Conservation (phyloP, 768 basidiomycete species). For the Termitomyces sp. region DNA sequence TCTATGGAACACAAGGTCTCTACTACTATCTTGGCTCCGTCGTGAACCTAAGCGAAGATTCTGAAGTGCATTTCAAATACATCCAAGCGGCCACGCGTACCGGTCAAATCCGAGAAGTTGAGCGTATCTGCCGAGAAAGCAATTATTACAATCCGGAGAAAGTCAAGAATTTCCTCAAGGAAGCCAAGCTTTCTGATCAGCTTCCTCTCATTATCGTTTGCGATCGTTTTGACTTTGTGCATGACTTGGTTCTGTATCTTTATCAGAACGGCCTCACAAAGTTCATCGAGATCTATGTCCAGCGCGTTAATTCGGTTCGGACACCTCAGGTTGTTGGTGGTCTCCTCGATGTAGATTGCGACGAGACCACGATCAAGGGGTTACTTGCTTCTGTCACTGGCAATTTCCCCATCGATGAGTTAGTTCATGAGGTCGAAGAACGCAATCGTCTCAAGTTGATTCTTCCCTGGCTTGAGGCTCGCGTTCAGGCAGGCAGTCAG, state of each 20-base stretch:
- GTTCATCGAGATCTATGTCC: conserved; percentile 99
- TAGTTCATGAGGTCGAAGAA: conserved; percentile 95
- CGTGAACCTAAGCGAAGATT: conserved; percentile 93
- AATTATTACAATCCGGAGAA: conserved; percentile 99
- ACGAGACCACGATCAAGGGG: conserved; percentile 91
- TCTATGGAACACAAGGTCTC: conserved; percentile 45
- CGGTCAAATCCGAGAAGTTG: conserved; percentile 97
- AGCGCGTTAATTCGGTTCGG: conserved; percentile 93
- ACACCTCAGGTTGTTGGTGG: conserved; percentile 98
- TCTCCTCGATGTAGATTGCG: conserved; percentile 95
- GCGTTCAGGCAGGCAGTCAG: conserved; percentile 90
- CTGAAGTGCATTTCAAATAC: conserved; percentile 99
- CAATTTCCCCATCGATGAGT: conserved; percentile 95
- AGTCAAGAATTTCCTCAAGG: conserved; percentile 99
- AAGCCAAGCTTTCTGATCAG: conserved; percentile 94
- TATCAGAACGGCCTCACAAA: conserved; percentile 96
- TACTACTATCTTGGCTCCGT: conserved; percentile 99
- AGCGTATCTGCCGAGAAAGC: conserved; percentile 96
- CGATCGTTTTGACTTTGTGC: conserved; percentile 99
- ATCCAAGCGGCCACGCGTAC: conserved; percentile 98
- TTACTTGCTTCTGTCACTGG: conserved; percentile 93
- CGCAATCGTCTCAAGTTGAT: conserved; percentile 95
- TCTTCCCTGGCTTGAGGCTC: conserved; percentile 93
- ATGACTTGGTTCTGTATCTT: conserved; percentile 96
- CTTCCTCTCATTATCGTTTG: conserved; percentile 99